Evolutionary conservation across 345 rosid genomes (phyloP).

Genomic region (Corchorus capsularis): DNA sequence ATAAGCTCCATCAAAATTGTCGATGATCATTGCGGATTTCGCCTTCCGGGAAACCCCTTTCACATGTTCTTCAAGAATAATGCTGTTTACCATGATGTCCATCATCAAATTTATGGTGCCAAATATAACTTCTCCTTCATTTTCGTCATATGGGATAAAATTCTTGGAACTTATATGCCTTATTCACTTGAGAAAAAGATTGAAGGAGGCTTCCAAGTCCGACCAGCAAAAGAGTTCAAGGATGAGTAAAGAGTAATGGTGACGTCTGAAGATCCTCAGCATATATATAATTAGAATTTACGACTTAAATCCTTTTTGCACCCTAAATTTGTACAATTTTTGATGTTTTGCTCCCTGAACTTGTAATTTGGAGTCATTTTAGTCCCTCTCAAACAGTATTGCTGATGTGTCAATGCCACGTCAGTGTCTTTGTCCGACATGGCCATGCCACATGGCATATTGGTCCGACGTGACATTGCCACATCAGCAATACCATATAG

Average conservation of each 20-base stretch:
- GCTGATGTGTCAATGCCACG: too few relatives aligned
- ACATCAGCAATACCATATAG: too few relatives aligned
- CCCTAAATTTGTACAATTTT: too few relatives aligned
- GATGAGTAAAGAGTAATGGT: constrained; percentile 39
- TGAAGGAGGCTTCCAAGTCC: constrained; percentile 77
- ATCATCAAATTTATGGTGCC: constrained; percentile 81
- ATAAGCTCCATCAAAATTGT: constrained; percentile 75
- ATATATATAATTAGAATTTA: too few relatives aligned
- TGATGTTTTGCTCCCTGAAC: too few relatives aligned
- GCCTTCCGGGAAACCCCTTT: constrained; percentile 83
- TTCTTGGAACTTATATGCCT: constrained; percentile 86
- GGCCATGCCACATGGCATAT: too few relatives aligned
- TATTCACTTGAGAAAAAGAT: constrained; percentile 69
- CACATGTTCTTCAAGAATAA: constrained; percentile 75
- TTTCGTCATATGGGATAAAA: constrained; percentile 77
- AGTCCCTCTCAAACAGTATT: too few relatives aligned
- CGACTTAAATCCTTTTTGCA: too few relatives aligned
- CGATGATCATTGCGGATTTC: constrained; percentile 81
- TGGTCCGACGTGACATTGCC: too few relatives aligned
- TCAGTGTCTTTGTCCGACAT: too few relatives aligned
- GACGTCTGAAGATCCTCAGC: too few relatives aligned
- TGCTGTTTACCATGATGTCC: constrained; percentile 82
- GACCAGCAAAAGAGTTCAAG: constrained; percentile 55
- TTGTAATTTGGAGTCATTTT: too few relatives aligned
- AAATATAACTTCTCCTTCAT: constrained; percentile 83